Base-by-base conservation (phyloP, 2,329 filamentous ascomycete species). In the Mycosphaerelloides madeirae region DNA sequence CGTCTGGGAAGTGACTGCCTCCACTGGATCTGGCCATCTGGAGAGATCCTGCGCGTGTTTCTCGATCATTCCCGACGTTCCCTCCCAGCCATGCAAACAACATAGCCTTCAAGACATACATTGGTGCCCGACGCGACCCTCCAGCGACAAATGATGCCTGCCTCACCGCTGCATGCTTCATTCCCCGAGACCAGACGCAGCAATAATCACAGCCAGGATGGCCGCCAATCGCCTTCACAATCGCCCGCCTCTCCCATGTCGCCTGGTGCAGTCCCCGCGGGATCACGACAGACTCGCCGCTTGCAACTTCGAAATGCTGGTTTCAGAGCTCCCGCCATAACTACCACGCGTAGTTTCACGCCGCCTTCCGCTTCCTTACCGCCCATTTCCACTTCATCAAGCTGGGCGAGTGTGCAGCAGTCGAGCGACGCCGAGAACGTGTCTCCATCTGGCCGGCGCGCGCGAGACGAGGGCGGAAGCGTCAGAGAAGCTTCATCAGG, bases 261-360 rank as follows among this genome's bases (percentile, higher is more conserved):
- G 19, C 25, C 25, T 29, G 20, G 19, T 38, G 36, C 20, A 29
- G 25, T 25, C 12, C n/a, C 19, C n/a, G 20, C 36, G 12, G 28
- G 22, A 29, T 38, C 36, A 16, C 36, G 56, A 29, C 58, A 58
- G 25, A 55, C 59, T 14, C 50, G 59, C 29, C 52, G 59, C 29
- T 48, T 66, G 33, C 61, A 65, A 44, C 55, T 65, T 14, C 55
- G 63, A 39, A 65, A 64, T 53, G 60, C 60, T 22, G 61, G 62
- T 33, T 66, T 66, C 36, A 55, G 59, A n/a, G 63, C 48, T 8
- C 49, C 56, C 20, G 48, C 56, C 5, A 33, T 66, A 37, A 55
- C 60, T 3, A 44, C 54, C 15, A 9, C 22, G 22, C 52, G 62
- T 31, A 62, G 61, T 22, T 58, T 65, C 16, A 63, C 64, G 15